Evolutionary conservation across 2,329 filamentous ascomycete genomes (phyloP), one percentile per base, ranked within the genome.

Genomic region (Cryphonectria nitschkei): DNA sequence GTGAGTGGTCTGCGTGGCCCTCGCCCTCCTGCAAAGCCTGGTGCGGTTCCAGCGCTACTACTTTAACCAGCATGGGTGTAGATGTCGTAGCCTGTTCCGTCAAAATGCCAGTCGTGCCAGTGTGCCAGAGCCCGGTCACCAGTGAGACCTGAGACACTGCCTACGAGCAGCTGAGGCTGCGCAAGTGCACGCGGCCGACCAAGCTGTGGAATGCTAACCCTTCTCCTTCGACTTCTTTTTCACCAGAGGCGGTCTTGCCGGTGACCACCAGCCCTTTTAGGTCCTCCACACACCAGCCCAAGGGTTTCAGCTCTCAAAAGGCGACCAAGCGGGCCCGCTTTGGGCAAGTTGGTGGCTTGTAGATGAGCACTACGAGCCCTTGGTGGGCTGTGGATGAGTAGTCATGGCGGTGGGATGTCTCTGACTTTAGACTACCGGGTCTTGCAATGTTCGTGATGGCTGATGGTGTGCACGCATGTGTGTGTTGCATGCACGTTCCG

Each of bases 311-410:
- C 69, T 50, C 67, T 67, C 43, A 67, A 67, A 63, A 67, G 62
- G 67, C 50, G 63, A 46, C 67, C 72, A 43, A 32, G 46, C 54
- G 32, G 37, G 60, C 58, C 69, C 65, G 63, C 34, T 70, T 72
- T 39, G 60, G 72, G 72, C 65, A 69, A 54, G 37, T 39, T 52
- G 62, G 71, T 68, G 71, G 67, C 71, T 72, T 58, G 68, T 34
- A 41, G 60, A 70, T 60, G 63, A 72, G 64, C 68, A 70, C 68
- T 70, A 68, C 69, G 64, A 63, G 68, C 69, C 68, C 46, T 54
- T 43, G 41, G 39, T 64, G 69, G 64, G 69, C 69, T 62, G 69
- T 37, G 64, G 29, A 62, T 63, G 56, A 39, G 62, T 58, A 54
- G 46, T 67, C 68, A 68, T 58, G 46, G 46, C 65, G 61, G 64